phyloP scores from a whole-genome alignment of 768 basidiomycete species.

The Psilocybe sp. region DNA sequence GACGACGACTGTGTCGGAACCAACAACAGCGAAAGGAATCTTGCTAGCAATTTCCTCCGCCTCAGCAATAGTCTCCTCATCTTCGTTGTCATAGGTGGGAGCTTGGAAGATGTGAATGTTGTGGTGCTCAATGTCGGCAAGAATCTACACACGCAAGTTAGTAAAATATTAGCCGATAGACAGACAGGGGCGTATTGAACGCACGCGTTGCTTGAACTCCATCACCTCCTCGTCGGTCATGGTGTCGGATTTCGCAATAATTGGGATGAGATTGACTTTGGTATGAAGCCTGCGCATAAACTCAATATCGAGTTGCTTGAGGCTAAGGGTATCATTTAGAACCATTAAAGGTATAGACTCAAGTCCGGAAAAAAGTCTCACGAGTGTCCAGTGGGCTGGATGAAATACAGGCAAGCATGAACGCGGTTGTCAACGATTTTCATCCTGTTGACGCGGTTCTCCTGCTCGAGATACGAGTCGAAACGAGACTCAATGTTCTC shows the following conservation, averaged over 20 bases:
- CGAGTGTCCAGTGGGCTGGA: constrained; percentile 98
- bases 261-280: constrained; percentile 96
- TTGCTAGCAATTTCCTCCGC: constrained; percentile 97
- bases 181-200: constrained; percentile 13
- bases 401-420: constrained; percentile 98
- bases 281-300: constrained; percentile 98
- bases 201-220: constrained; percentile 89
- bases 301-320: constrained; percentile 98
- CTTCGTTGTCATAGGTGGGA: constrained; percentile 96
- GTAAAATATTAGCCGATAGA: constrained; percentile 5
- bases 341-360: not conserved
- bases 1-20: constrained; percentile 80
- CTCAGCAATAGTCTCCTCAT: constrained; percentile 96
- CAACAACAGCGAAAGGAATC: constrained; percentile 98
- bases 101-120: constrained; percentile 98
- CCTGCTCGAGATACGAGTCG: constrained; percentile 96
- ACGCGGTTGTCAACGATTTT: constrained; percentile 97
- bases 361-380: constrained; percentile 40
- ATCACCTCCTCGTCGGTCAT: constrained; percentile 94
- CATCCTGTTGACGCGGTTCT: constrained; percentile 94
- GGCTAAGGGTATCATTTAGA: constrained; percentile 38
- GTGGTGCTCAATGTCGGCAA: constrained; percentile 91
- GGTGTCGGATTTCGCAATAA: constrained; percentile 98
- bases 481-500: constrained; percentile 98
- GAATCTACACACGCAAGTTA: constrained; percentile 50